phyloP scores from a whole-genome alignment of 805 yeast genomes.

The Schwanniomyces pseudopolymorphus region DNA sequence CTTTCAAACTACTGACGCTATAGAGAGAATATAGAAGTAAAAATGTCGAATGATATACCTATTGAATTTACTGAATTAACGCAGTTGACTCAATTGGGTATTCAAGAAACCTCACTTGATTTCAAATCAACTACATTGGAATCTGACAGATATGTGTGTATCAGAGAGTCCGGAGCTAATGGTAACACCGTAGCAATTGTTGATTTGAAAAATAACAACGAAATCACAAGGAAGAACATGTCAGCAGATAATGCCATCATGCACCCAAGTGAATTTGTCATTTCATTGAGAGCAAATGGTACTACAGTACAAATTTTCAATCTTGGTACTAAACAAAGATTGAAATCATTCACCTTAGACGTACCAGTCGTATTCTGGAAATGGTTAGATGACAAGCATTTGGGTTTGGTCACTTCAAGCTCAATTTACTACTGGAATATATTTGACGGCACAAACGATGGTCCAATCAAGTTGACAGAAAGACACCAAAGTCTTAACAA shows the following conservation, averaged over 20 bases:
- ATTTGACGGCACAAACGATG: conserved; percentile 71
- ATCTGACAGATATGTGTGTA: conserved; percentile 86
- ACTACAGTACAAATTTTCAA: conserved; percentile 94
- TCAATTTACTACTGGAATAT: conserved; percentile 80
- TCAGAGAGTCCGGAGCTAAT: conserved; percentile 58
- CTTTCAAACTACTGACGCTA: neutral
- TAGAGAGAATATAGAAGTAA: conserved; percentile 2
- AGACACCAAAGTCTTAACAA: conserved; percentile 78
- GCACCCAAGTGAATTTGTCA: conserved; percentile 88
- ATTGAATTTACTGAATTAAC: conserved; percentile 95
- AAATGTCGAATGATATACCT: conserved; percentile 65
- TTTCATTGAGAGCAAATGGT: conserved; percentile 93
- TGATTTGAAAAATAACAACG: conserved; percentile 75
- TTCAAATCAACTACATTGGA: conserved; percentile 94
- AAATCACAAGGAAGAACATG: conserved; percentile 87
- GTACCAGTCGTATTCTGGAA: conserved; percentile 95
- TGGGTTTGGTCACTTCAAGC: conserved; percentile 84
- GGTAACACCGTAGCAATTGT: conserved; percentile 94
- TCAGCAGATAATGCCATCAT: conserved; percentile 96
- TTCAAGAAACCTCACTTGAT: conserved; percentile 80
- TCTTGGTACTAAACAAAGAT: conserved; percentile 79
- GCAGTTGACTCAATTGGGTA: conserved; percentile 83
- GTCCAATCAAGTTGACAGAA: conserved; percentile 79
- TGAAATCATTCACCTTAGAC: conserved; percentile 80
- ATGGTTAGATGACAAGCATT: conserved; percentile 72